Conservation (phyloP, 208 protist species). For the Leishmania aethiopica region DNA sequence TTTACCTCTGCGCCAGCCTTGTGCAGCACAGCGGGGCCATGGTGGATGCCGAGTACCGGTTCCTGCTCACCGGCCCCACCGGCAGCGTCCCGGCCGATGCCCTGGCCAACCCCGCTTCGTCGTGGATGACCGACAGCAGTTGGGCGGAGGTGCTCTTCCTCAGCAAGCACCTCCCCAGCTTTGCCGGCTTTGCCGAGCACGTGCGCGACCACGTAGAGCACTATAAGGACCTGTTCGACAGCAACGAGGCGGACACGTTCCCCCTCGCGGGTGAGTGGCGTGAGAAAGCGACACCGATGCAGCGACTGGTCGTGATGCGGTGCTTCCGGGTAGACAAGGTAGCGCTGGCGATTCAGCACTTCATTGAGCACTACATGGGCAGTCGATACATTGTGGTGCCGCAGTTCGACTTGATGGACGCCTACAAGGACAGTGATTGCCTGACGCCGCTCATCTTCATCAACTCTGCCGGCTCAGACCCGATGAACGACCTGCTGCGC, state of each 20-base stretch:
- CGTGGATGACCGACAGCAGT: conserved; percentile 94
- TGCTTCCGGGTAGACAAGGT: conserved; percentile 98
- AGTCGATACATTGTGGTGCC: conserved; percentile 96
- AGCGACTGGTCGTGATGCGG: conserved; percentile 94
- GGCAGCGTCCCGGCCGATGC: conserved; percentile 39
- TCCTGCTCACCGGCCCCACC: conserved; percentile 91
- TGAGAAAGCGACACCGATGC: conserved; percentile 85
- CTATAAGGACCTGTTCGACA: conserved; percentile 95
- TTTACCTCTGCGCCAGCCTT: conserved; percentile 93
- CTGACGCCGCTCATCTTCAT: conserved; percentile 97
- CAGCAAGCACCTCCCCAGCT: conserved; percentile 61
- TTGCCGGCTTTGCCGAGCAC: conserved; percentile 85
- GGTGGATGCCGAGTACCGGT: conserved; percentile 90
- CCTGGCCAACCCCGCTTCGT: conserved; percentile 85
- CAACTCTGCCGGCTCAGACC: conserved; percentile 96
- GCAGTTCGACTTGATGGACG: conserved; percentile 94
- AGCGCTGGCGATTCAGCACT: conserved; percentile 93
- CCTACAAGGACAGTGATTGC: conserved; percentile 94
- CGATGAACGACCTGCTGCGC: conserved; percentile 94
- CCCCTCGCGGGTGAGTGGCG: conserved; percentile 84
- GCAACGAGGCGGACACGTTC: conserved; percentile 69
- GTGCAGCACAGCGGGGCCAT: conserved; percentile 79
- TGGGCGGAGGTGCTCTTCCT: conserved; percentile 95
- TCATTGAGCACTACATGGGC: conserved; percentile 92
- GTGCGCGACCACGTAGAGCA: conserved; percentile 81